Conservation (phyloP, 495 filamentous ascomycete genomes). For the Aspergillus mulundensis region DNA sequence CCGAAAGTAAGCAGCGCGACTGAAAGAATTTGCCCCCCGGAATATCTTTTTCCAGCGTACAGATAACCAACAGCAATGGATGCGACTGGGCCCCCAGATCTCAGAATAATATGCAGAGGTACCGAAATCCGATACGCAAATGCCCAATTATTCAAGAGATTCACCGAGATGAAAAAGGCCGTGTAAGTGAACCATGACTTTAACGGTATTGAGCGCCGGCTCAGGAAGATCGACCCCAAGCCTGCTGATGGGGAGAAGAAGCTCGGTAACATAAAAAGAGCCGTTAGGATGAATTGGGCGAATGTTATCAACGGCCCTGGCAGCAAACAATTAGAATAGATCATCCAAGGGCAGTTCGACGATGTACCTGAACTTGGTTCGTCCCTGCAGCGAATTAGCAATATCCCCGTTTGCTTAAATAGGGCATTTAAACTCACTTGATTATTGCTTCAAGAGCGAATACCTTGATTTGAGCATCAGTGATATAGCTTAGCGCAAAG, state of each 20-base stretch:
- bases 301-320: constrained; percentile 87
- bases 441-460: constrained; percentile 95
- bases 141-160: constrained; percentile 94
- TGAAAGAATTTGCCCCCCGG: constrained; percentile 68
- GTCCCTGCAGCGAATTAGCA: constrained; percentile 37
- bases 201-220: constrained; percentile 75
- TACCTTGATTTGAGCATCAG: constrained; percentile 49
- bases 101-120: constrained; percentile 93
- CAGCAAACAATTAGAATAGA: not conserved
- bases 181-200: constrained; percentile 84
- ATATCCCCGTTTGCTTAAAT: constrained; percentile 42
- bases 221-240: constrained; percentile 61
- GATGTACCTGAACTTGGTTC: constrained; percentile 35
- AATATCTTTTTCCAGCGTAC: constrained; percentile 77
- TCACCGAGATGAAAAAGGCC: constrained; percentile 85
- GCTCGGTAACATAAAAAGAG: constrained; percentile 60
- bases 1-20: constrained; percentile 81
- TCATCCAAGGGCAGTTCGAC: not conserved
- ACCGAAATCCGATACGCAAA: constrained; percentile 97
- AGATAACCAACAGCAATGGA: constrained; percentile 84
- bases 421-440: constrained; percentile 56
- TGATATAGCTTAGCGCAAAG: constrained; percentile 16
- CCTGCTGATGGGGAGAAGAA: constrained; percentile 68
- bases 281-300: constrained; percentile 85
- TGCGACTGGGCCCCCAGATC: constrained; percentile 90